phyloP scores from a whole-genome alignment of 495 filamentous ascomycete genomes.

The Neurospora tetraspora region DNA sequence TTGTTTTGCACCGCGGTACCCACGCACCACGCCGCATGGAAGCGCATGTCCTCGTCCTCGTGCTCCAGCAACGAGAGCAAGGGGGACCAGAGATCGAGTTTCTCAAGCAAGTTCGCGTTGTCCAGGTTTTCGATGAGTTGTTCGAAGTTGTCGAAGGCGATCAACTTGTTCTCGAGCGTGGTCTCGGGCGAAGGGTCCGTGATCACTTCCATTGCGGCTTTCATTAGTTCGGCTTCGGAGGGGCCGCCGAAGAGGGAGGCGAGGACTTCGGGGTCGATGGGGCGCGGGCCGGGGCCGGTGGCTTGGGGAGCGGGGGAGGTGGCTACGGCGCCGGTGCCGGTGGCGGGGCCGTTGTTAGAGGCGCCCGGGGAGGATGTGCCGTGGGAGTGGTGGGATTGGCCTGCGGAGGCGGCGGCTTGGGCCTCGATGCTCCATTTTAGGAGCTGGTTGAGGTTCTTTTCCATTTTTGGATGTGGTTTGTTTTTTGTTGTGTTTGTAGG shows the following conservation, averaged over 20 bases:
- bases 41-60: slow-evolving; percentile 59
- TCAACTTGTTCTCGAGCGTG: slow-evolving; percentile 65
- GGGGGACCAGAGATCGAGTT: slow-evolving; percentile 69
- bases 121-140: slow-evolving; percentile 84
- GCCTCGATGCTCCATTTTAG: slow-evolving; percentile 88
- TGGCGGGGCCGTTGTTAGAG: slow-evolving; percentile 1
- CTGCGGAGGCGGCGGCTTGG: slow-evolving; percentile 38
- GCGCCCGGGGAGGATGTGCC: slow-evolving; percentile 12
- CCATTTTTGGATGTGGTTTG: slow-evolving; percentile 22
- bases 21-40: slow-evolving; percentile 83
- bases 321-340: slow-evolving; percentile 22
- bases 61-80: slow-evolving; percentile 57
- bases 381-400: slow-evolving; percentile 33
- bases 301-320: slow-evolving; percentile 27
- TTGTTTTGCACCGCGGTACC: slow-evolving; percentile 97
- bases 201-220: slow-evolving; percentile 65
- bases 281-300: slow-evolving; percentile 14
- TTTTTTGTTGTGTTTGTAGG: slow-evolving; percentile 1
- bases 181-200: slow-evolving; percentile 46
- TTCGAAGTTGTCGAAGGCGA: slow-evolving; percentile 94
- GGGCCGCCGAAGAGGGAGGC: slow-evolving; percentile 65
- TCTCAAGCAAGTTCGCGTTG: slow-evolving; percentile 86
- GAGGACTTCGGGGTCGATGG: slow-evolving; percentile 50
- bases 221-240: slow-evolving; percentile 85
- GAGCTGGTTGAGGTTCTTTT: slow-evolving; percentile 51